Conservation (phyloP, 192 early-diverging fungal genomes). For the Dissophora globulifera region DNA sequence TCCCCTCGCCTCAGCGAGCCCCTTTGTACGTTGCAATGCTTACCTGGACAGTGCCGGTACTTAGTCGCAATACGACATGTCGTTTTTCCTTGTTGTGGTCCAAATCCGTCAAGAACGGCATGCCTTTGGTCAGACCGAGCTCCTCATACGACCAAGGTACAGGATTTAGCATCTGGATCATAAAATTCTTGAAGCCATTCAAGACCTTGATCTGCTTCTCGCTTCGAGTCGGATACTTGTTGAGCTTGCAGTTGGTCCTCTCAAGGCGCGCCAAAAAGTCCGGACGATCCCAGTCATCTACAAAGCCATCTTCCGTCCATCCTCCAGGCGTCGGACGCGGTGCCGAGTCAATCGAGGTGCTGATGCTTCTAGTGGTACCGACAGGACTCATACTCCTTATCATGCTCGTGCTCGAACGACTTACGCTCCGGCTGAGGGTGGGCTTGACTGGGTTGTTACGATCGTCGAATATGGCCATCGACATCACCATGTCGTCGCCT, state of each 20-base stretch:
- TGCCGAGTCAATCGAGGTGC: neutral
- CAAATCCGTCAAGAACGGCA: constrained; percentile 42
- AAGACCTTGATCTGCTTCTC: constrained; percentile 33
- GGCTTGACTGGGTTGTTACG: constrained; percentile 21
- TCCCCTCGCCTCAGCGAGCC: no score
- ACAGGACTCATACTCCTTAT: constrained; percentile 1
- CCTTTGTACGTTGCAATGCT: neutral
- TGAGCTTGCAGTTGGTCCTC: constrained; percentile 8
- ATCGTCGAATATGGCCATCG: constrained; percentile 23
- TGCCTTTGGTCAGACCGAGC: neutral
- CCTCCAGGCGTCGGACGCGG: neutral
- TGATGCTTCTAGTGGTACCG: neutral
- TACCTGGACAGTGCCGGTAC: constrained; percentile 51
- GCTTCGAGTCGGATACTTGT: constrained; percentile 5
- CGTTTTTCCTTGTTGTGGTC: constrained; percentile 13
- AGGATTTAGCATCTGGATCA: constrained; percentile 19
- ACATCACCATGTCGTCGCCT: constrained; percentile 10
- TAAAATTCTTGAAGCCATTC: constrained; percentile 20
- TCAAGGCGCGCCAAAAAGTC: constrained; percentile 15
- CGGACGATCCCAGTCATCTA: constrained; percentile 26
- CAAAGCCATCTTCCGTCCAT: neutral
- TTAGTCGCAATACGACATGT: constrained; percentile 35
- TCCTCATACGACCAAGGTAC: constrained; percentile 29
- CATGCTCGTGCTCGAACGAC: neutral
- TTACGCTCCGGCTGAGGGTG: neutral